Conservation (phyloP, 169 alveolate species). For the Plasmodium chabaudi region DNA sequence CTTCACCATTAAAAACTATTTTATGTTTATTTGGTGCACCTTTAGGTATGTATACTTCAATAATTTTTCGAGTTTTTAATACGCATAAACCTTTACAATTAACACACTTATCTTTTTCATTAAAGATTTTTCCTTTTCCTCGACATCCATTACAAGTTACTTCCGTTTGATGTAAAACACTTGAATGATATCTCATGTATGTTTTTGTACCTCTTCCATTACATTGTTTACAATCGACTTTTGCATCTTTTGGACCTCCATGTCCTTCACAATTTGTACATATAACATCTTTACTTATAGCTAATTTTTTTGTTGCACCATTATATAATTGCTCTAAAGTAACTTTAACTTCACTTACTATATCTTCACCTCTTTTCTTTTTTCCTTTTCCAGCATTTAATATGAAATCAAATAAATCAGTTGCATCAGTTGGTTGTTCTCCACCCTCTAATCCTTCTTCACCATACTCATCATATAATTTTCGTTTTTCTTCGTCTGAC, state of each 20-base stretch:
- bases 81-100: slow-evolving; percentile 92
- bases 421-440: slow-evolving; percentile 89
- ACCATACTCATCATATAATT: slow-evolving; percentile 97
- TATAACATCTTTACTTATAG: slow-evolving; percentile 93
- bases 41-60: slow-evolving; percentile 95
- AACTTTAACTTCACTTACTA: slow-evolving; percentile 92
- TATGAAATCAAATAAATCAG: slow-evolving; percentile 92
- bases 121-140: slow-evolving; percentile 93
- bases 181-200: slow-evolving; percentile 92
- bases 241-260: slow-evolving; percentile 96
- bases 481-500: slow-evolving; percentile 96
- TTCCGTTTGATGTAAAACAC: slow-evolving; percentile 93
- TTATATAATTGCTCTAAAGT: slow-evolving; percentile 97
- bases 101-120: slow-evolving; percentile 92
- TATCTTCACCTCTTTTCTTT: slow-evolving; percentile 92
- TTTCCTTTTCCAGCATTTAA: slow-evolving; percentile 96
- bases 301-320: slow-evolving; percentile 95
- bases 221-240: slow-evolving; percentile 93
- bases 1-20: slow-evolving; percentile 95
- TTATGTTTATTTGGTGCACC: slow-evolving; percentile 97
- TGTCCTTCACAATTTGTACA: slow-evolving; percentile 97
- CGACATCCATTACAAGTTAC: slow-evolving; percentile 93
- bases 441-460: slow-evolving; percentile 97
- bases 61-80: slow-evolving; percentile 91
- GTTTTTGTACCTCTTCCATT: slow-evolving; percentile 95